Conservation (phyloP, 2,329 filamentous ascomycete genomes). For the Diplodia scrobiculata region DNA sequence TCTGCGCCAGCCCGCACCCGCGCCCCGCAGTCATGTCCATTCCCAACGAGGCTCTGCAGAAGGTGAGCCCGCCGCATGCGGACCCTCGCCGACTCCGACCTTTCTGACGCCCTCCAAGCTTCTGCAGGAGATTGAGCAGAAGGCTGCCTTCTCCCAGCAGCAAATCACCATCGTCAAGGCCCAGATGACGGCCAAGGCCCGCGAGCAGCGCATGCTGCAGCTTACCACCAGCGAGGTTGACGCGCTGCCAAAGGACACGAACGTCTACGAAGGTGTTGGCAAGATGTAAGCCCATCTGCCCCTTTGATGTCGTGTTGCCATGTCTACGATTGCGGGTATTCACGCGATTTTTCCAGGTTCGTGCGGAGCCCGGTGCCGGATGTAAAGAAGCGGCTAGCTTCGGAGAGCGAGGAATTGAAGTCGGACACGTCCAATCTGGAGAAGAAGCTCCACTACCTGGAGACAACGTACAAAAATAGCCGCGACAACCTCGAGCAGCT, state of each 20-base stretch:
- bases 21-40: conserved; percentile 71
- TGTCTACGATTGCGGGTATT: background rate
- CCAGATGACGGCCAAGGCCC: conserved; percentile 81
- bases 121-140: conserved; percentile 89
- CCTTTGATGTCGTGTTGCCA: background rate
- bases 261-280: conserved; percentile 90
- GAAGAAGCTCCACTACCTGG: conserved; percentile 88
- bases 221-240: conserved; percentile 82
- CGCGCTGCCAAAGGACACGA: conserved; percentile 72
- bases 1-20: background rate
- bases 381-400: conserved; percentile 73
- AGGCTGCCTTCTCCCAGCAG: conserved; percentile 84
- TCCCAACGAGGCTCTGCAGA: conserved; percentile 88
- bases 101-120: conserved; percentile 58
- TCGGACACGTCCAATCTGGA: conserved; percentile 77
- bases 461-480: conserved; percentile 94
- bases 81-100: background rate
- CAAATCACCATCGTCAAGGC: conserved; percentile 84
- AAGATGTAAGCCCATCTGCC: conserved; percentile 74
- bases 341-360: conserved; percentile 68
- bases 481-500: conserved; percentile 88
- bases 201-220: conserved; percentile 84
- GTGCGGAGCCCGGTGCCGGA: conserved; percentile 72
- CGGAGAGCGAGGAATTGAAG: conserved; percentile 73
- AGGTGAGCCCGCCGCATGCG: conserved; percentile 59